Evolutionary conservation across 1,284 basidiomycete genomes (phyloP), one percentile per base, ranked within the genome.

Genomic region (Apiotrichum domesticum): DNA sequence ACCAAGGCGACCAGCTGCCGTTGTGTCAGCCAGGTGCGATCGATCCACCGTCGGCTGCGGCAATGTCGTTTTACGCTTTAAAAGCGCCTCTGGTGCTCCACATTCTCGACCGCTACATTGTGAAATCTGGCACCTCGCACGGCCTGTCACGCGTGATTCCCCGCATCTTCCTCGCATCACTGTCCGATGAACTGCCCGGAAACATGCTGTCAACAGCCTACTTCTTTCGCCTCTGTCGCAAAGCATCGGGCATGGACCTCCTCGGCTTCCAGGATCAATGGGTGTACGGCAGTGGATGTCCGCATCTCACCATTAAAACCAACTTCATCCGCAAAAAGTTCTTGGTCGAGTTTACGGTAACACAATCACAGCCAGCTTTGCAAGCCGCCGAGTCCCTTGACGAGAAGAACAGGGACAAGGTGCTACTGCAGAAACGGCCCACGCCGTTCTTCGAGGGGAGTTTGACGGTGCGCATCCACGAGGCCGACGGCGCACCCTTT

Each of bases 401-500:
- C 40, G 35, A 47, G 3, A 62, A 67, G 44, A 63, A 58, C 35
- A 52, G 54, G 56, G 56, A 52, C 14, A 64, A 65, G 53, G 40
- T 54, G 8, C 86, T 85, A 63, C 77, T 83, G 15, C 76, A 87
- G 56, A 81, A 86, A 65, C 91, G 93, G 68, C 91, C 93, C 11
- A 87, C 93, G 1, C 79, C 84, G 6, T 85, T 89, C 68, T 97
- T 97, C 64, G 92, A 96, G 78, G 88, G 63, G 15, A 91, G 93
- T 79, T 91, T 98, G 87, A 98, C 96, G 14, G 89, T 98, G 52
- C 90, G 96, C 15, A 98, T 98, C 56, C 94, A 98, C 73, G 96
- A 99, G 80, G 94, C 94, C 0, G 96, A 98, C 71, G 96, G 96
- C 1, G 98, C 96, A 42, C 95, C 96, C 0, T 98, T 98, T 71